These are phyloP conservation scores for Glaciozyma antarctica DNA, from an alignment of 768 basidiomycete genomes.

Conservation along the genomic window DNA sequence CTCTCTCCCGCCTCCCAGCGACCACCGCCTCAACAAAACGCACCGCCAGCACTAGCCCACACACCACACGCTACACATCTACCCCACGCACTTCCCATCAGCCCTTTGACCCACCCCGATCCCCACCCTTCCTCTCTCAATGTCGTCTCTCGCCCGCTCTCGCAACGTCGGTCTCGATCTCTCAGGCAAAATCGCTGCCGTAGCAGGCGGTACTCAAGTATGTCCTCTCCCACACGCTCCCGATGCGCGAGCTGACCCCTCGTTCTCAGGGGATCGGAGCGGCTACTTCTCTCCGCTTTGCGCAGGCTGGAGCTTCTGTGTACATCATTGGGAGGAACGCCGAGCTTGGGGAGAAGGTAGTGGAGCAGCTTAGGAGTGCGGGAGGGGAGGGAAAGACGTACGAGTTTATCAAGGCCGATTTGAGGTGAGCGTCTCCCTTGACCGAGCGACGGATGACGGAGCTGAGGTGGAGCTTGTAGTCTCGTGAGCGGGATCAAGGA, in stretches of 20 bases:
- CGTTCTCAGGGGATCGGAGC: constrained; percentile 30
- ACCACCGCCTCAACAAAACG: too few relatives aligned
- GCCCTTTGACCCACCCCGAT: background rate
- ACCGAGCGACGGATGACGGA: background rate
- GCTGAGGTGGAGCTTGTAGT: background rate
- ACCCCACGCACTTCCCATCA: background rate
- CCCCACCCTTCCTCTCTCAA: background rate
- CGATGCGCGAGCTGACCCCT: background rate
- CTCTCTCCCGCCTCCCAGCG: too few relatives aligned
- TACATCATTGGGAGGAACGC: constrained; percentile 32
- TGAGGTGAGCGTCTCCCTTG: constrained; percentile 23
- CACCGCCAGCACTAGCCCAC: too few relatives aligned
- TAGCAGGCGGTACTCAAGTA: constrained; percentile 18
- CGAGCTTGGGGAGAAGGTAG: constrained; percentile 11
- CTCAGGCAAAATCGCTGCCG: constrained; percentile 20
- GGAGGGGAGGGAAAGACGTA: constrained; percentile 17
- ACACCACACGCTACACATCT: too few relatives aligned
- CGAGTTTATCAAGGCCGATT: constrained; percentile 35
- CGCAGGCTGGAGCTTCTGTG: constrained; percentile 32
- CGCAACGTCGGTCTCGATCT: constrained; percentile 28
- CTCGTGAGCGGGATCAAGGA: constrained; percentile 7
- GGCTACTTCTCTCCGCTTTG: constrained; percentile 24
- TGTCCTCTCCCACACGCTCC: background rate
- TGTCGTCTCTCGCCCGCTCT: constrained; percentile 22
- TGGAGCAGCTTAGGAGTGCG: constrained; percentile 16